These are phyloP conservation scores for Gilbertella persicaria DNA, from an alignment of 371 early-diverging fungal genomes.

Conservation along the genomic window DNA sequence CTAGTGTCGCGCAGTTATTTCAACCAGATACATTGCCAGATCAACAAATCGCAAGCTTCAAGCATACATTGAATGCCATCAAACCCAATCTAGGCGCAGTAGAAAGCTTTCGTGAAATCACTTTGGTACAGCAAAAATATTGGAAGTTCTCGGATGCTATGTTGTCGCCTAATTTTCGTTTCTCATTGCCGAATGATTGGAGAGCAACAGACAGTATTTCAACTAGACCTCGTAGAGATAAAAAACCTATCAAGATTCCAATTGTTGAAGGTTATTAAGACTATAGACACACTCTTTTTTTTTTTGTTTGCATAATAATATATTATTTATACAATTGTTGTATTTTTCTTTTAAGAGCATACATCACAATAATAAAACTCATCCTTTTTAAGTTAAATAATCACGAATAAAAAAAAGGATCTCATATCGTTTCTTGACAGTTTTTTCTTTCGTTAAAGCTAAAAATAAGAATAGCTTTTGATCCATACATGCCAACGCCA, in stretches of 20 bases:
- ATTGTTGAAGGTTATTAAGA: slow-evolving; percentile 37
- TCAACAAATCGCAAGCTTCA: slow-evolving; percentile 37
- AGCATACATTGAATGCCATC: slow-evolving; percentile 49
- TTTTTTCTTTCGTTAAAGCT: too few relatives aligned
- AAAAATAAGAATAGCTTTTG: too few relatives aligned
- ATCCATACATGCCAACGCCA: too few relatives aligned
- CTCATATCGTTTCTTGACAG: too few relatives aligned
- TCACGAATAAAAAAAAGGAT: too few relatives aligned
- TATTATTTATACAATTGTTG: too few relatives aligned
- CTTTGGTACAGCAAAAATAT: slow-evolving; percentile 46
- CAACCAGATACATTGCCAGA: slow-evolving; percentile 37
- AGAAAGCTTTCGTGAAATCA: slow-evolving; percentile 44
- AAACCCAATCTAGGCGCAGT: slow-evolving; percentile 60
- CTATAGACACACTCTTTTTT: too few relatives aligned
- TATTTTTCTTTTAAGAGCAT: too few relatives aligned
- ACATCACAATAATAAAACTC: too few relatives aligned
- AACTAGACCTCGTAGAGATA: slow-evolving; percentile 52
- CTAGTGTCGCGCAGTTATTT: slow-evolving; percentile 51
- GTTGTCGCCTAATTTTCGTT: slow-evolving; percentile 46
- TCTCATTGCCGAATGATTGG: slow-evolving; percentile 59
- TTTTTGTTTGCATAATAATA: too few relatives aligned
- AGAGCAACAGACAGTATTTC: slow-evolving; percentile 56
- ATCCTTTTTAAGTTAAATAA: too few relatives aligned
- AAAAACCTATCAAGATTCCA: slow-evolving; percentile 31
- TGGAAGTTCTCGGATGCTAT: slow-evolving; percentile 55